A percentile compares a stretch with the other conserved stretches of the same genome.
These are phyloP conservation scores for Cystobasidium tubakii DNA, from an alignment of 768 basidiomycete genomes.

Conservation along the genomic window DNA sequence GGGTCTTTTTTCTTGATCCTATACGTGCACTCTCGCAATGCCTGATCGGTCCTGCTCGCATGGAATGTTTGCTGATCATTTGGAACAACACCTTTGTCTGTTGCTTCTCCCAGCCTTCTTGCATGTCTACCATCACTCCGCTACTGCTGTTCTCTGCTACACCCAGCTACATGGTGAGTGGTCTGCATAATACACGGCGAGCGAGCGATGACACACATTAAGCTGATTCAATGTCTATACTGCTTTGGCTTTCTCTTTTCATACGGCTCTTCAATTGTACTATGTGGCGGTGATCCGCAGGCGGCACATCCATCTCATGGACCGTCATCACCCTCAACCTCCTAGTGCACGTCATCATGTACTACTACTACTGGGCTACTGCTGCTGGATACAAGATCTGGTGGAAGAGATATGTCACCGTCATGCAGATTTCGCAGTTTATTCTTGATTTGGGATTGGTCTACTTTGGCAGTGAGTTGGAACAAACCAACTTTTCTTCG, in stretches of 20 bases:
- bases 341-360: constrained; percentile 94
- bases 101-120: constrained; percentile 70
- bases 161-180: constrained; percentile 71
- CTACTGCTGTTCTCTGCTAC: constrained; percentile 89
- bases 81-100: no score
- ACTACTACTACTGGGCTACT: constrained; percentile 92
- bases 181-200: no score
- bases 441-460: constrained; percentile 81
- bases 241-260: not conserved
- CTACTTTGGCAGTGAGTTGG: constrained; percentile 84
- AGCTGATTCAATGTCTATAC: no score
- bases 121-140: constrained; percentile 98
- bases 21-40: not conserved
- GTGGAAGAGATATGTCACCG: constrained; percentile 99
- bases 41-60: no score
- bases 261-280: not conserved
- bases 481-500: constrained; percentile 43
- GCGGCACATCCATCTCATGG: constrained; percentile 94
- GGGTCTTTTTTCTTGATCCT: constrained; percentile 46
- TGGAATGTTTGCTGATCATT: no score
- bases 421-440: constrained; percentile 94
- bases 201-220: no score
- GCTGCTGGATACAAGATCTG: constrained; percentile 95
- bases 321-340: constrained; percentile 86
- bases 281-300: not conserved